These are phyloP conservation scores for Hypoxylon fuscum DNA, from an alignment of 495 filamentous ascomycete species.

Conservation along the genomic window DNA sequence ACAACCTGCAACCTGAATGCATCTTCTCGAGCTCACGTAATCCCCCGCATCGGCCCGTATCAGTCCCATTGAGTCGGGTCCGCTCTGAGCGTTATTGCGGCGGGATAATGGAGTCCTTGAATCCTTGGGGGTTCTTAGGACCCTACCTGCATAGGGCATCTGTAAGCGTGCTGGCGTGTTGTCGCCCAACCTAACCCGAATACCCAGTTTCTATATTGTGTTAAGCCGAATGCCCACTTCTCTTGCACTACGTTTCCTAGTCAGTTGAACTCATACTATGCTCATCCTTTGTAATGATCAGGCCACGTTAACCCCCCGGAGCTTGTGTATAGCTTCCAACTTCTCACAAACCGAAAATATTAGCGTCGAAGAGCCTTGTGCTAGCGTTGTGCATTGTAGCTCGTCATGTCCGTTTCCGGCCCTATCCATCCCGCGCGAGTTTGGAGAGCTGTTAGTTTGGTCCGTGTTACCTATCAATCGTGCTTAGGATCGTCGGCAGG, in stretches of 20 bases:
- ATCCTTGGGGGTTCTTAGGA: neutral
- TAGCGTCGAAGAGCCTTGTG: constrained; percentile 5
- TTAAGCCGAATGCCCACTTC: neutral
- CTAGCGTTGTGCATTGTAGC: constrained; percentile 11
- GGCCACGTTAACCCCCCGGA: neutral
- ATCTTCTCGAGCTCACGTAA: constrained; percentile 29
- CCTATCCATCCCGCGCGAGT: neutral
- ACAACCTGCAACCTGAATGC: too few species aligned
- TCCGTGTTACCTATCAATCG: constrained; percentile 12
- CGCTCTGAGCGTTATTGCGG: constrained; percentile 1
- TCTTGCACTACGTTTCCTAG: neutral
- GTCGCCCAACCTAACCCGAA: neutral
- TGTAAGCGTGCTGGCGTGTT: neutral
- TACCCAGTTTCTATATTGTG: neutral
- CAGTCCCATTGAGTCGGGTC: constrained; percentile 27
- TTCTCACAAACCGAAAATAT: constrained; percentile 7
- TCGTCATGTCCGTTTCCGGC: constrained; percentile 18
- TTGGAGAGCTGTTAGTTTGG: neutral
- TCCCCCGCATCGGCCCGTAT: constrained; percentile 32
- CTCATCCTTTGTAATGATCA: neutral
- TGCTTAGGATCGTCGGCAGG: constrained; percentile 16
- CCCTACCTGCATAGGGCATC: constrained; percentile 21
- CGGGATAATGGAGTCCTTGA: neutral
- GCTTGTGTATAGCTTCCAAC: neutral
- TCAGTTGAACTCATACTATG: neutral